phyloP scores from a whole-genome alignment of 352 stramenopile genomes.

The Phytophthora constricta region DNA sequence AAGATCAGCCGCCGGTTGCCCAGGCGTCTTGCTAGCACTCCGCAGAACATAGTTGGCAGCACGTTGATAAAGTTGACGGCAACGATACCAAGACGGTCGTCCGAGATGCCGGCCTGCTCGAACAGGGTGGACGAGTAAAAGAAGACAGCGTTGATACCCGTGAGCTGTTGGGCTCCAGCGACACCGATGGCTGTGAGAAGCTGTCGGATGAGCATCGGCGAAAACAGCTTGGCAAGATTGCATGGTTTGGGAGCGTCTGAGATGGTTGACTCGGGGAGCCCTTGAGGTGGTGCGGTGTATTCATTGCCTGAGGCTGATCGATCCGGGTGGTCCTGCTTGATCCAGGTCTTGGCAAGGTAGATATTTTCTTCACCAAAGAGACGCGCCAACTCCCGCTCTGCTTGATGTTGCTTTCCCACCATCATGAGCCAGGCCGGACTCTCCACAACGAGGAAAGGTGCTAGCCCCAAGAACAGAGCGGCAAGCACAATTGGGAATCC shows the following conservation, averaged over 20 bases:
- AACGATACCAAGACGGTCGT: slow-evolving; percentile 61
- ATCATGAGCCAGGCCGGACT: slow-evolving; percentile 52
- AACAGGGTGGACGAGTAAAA: slow-evolving; percentile 77
- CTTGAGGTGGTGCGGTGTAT: slow-evolving; percentile 29
- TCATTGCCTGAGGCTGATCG: background rate
- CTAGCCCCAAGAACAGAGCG: slow-evolving; percentile 32
- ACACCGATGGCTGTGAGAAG: slow-evolving; percentile 56
- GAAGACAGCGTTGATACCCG: slow-evolving; percentile 74
- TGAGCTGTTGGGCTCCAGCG: slow-evolving; percentile 55
- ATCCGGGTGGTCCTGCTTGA: slow-evolving; percentile 21
- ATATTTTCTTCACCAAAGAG: slow-evolving; percentile 42
- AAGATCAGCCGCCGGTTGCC: slow-evolving; percentile 64
- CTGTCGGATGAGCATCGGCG: slow-evolving; percentile 41
- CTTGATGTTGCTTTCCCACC: slow-evolving; percentile 18
- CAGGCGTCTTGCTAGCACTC: slow-evolving; percentile 41
- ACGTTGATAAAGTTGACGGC: slow-evolving; percentile 67
- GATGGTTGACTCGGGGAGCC: too few relatives aligned
- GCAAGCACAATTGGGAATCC: slow-evolving; percentile 42
- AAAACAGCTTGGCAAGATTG: slow-evolving; percentile 21
- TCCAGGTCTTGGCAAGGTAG: slow-evolving; percentile 27
- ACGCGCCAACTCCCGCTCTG: slow-evolving; percentile 30
- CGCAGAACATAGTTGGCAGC: slow-evolving; percentile 51
- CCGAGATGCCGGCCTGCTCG: slow-evolving; percentile 56
- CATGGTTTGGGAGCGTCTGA: too few relatives aligned
- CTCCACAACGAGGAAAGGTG: slow-evolving; percentile 42